Conservation (phyloP, 2,329 filamentous ascomycete genomes). For the Sphaerostilbella broomeana region DNA sequence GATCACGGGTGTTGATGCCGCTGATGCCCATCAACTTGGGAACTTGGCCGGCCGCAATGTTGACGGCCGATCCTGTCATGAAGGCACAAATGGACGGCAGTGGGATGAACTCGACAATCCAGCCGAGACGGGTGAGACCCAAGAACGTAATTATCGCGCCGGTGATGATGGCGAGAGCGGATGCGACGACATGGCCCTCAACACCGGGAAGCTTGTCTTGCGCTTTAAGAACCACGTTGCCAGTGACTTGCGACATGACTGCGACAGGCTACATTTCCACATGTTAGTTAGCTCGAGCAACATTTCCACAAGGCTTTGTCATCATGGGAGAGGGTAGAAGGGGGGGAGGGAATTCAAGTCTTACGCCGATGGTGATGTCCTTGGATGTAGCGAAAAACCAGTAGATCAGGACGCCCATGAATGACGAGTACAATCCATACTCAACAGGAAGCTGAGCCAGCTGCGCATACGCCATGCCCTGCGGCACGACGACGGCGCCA, state of each 20-base stretch:
- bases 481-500: slow-evolving; percentile 48
- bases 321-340: too few species aligned
- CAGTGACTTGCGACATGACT: slow-evolving; percentile 47
- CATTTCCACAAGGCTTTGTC: too few species aligned
- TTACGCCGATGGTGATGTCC: slow-evolving; percentile 75
- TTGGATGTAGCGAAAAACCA: slow-evolving; percentile 99
- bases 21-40: slow-evolving; percentile 45
- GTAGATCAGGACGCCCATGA: slow-evolving; percentile 91
- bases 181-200: slow-evolving; percentile 38
- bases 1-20: slow-evolving; percentile 42
- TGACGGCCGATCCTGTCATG: slow-evolving; percentile 48
- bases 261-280: slow-evolving; percentile 44
- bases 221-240: slow-evolving; percentile 39
- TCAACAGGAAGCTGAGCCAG: slow-evolving; percentile 42
- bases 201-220: slow-evolving; percentile 33
- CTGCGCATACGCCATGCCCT: slow-evolving; percentile 48
- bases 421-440: slow-evolving; percentile 62
- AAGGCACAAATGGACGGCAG: slow-evolving; percentile 47
- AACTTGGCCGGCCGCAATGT: slow-evolving; percentile 44
- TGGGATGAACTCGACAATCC: slow-evolving; percentile 49
- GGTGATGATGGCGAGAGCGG: slow-evolving; percentile 41
- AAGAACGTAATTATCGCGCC: slow-evolving; percentile 44
- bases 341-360: slow-evolving; percentile 24
- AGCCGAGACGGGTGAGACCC: slow-evolving; percentile 45
- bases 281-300: slow-evolving; percentile 15